Evolutionary conservation across 2,329 filamentous ascomycete species (phyloP).

Genomic region (Sporothrix pseudoabietina): DNA sequence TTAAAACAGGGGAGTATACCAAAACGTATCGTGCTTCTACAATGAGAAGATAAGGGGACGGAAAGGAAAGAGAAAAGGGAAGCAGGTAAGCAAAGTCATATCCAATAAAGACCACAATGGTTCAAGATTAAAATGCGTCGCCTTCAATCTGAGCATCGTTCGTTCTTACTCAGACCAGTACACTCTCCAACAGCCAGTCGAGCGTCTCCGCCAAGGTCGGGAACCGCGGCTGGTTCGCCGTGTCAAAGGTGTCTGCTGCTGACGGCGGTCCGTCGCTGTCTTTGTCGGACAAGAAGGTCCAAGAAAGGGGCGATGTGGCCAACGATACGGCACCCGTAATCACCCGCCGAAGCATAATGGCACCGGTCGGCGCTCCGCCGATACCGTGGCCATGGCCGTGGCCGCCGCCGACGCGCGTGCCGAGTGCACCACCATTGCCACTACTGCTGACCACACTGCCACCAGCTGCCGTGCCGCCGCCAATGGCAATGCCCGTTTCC

Average conservation of each 20-base stretch:
- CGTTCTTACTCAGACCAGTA: conserved; percentile 44
- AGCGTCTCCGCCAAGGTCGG: conserved; percentile 50
- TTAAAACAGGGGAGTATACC: not conserved
- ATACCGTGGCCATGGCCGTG: not conserved
- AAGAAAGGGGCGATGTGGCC: not conserved
- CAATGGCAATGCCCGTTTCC: conserved; percentile 53
- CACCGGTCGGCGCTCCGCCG: not conserved
- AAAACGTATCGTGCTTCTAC: not conserved
- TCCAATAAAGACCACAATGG: not conserved
- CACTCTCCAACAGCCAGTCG: conserved; percentile 50
- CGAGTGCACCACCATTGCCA: not conserved
- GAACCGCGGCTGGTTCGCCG: conserved; percentile 29
- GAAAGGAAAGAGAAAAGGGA: not conserved
- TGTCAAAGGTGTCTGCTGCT: conserved; percentile 26
- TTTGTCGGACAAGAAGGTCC: not conserved
- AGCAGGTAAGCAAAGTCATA: not conserved
- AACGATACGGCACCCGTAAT: not conserved
- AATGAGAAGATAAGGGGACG: not conserved
- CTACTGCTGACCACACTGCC: not conserved
- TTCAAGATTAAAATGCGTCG: not conserved
- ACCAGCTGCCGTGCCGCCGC: conserved; percentile 21
- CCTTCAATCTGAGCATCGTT: not conserved
- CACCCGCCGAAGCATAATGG: not conserved
- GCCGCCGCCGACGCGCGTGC: not conserved
- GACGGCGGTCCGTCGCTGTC: conserved; percentile 19